Evolutionary conservation across 768 basidiomycete species (phyloP), one percentile per base, ranked within the genome.

Genomic region (Sporobolomyces pararoseus): DNA sequence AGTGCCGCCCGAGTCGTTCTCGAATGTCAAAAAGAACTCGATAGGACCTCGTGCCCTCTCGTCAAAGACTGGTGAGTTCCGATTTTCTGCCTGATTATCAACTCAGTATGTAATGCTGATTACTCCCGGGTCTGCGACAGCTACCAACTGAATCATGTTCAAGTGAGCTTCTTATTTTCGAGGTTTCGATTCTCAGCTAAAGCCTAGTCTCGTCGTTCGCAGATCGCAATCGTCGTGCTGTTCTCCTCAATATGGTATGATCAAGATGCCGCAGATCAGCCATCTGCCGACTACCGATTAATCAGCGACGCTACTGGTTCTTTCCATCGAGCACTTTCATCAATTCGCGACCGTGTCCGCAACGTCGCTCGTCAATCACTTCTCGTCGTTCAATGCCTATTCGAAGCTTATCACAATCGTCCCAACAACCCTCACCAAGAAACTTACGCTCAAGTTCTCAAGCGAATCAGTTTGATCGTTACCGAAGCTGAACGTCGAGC

Each of bases 61-160:
- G 59, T 71, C 65, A 71, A 71, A 46, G 64, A 71, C 37, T 66
- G 63, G 66, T 68, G 50, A 34, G 59, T n/a, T n/a, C n/a, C 27
- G 21, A 7, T 7, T 14, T 9, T 35, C 31, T n/a, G n/a, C n/a
- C n/a, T n/a, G n/a, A n/a, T n/a, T n/a, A n/a, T n/a, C n/a, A n/a
- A n/a, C n/a, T n/a, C n/a, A n/a, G n/a, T n/a, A n/a, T n/a, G n/a
- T n/a, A n/a, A n/a, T n/a, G n/a, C n/a, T n/a, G n/a, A n/a, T n/a
- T n/a, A n/a, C n/a, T n/a, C n/a, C n/a, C n/a, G n/a, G n/a, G n/a
- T n/a, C 4, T 47, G 7, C 46, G 19, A 23, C 47, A 66, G 66
- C 68, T 70, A 70, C 25, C 63, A 65, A 16, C 42, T 70, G 31
- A 70, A 65, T 25, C 63, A 65, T 44, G 31, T 70, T 31, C 59